Base-by-base conservation (phyloP, 768 basidiomycete species). In the Lactarius psammicola region DNA sequence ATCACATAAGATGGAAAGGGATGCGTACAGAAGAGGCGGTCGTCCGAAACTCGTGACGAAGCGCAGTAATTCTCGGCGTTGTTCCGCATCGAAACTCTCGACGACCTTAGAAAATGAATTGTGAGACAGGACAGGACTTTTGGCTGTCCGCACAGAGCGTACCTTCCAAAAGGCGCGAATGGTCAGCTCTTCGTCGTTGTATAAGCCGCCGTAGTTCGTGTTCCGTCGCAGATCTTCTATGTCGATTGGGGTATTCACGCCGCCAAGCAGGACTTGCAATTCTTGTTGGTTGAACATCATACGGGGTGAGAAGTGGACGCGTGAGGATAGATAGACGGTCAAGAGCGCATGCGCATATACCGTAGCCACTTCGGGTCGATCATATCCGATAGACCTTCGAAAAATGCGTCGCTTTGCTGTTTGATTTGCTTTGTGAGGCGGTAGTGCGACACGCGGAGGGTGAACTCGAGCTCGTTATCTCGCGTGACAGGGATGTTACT, bases 261-360 rank as follows among this genome's bases (percentile, higher is more conserved):
- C 94, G 0, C 95, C 95, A 7, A 99, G 81, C 1, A 98, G 79
- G 56, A 96, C 89, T 74, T 95, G 94, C 4, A 98, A 80, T 75
- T 98, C 97, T 73, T 93, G 90, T 69, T 96, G 95, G 75, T 98
- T 96, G 78, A 98, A 99, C 92, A 98, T 95, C 54, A 93, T 92
- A 67, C 7, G 57, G 55, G n/a, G n/a, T n/a, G n/a, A n/a, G n/a
- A n/a, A n/a, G n/a, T n/a, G 18, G 17, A 44, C 28, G 26, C n/a
- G 10, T 40, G 28, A 59, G 44, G 17, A 40, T 6, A n/a, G n/a
- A 4, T 2, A 54, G 33, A 54, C 57, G n/a, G 20, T 5, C 11
- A 34, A 28, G 46, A 18, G 20, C n/a, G 13, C 1, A 8, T 15
- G 17, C 36, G 17, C 17, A 74, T 76, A 42, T 53, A 89, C 85